Conservation (phyloP, 1,284 basidiomycete genomes). For the Microbotryum lychnidis-dioicae region DNA sequence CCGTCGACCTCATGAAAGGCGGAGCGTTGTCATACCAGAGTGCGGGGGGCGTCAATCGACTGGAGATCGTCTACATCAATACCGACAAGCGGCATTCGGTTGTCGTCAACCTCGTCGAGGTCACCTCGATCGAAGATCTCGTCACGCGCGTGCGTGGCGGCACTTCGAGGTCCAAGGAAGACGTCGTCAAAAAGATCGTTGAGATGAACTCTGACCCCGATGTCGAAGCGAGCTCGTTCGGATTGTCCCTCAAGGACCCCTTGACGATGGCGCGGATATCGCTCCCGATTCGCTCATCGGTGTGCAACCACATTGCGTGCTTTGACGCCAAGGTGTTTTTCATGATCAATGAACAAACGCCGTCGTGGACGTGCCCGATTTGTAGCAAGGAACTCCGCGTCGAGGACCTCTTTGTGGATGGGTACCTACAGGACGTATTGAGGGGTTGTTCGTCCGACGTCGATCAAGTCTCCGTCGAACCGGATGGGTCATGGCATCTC, state of each 20-base stretch:
- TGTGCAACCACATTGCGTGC: conserved; percentile 86
- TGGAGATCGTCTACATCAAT: conserved; percentile 86
- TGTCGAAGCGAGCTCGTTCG: conserved; percentile 74
- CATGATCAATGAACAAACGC: conserved; percentile 90
- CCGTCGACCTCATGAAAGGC: conserved; percentile 61
- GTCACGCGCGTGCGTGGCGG: conserved; percentile 59
- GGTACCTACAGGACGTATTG: conserved; percentile 80
- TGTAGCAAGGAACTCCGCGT: conserved; percentile 72
- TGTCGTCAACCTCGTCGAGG: conserved; percentile 70
- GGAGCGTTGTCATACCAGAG: conserved; percentile 11
- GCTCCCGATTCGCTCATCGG: conserved; percentile 72
- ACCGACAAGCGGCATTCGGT: conserved; percentile 79
- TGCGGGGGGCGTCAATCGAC: conserved; percentile 48
- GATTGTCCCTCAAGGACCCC: conserved; percentile 86
- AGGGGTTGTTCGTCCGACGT: conserved; percentile 64
- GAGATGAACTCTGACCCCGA: conserved; percentile 63
- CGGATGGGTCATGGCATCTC: conserved; percentile 79
- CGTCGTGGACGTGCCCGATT: conserved; percentile 93
- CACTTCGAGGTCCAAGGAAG: conserved; percentile 57
- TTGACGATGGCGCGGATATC: conserved; percentile 80
- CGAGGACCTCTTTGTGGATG: conserved; percentile 82
- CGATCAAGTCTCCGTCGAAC: conserved; percentile 87
- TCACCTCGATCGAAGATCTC: conserved; percentile 56
- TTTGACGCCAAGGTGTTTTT: conserved; percentile 95
- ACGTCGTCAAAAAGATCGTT: conserved; percentile 60